Base-by-base conservation (phyloP, 768 basidiomycete species). In the Leccinum subgranulosum region DNA sequence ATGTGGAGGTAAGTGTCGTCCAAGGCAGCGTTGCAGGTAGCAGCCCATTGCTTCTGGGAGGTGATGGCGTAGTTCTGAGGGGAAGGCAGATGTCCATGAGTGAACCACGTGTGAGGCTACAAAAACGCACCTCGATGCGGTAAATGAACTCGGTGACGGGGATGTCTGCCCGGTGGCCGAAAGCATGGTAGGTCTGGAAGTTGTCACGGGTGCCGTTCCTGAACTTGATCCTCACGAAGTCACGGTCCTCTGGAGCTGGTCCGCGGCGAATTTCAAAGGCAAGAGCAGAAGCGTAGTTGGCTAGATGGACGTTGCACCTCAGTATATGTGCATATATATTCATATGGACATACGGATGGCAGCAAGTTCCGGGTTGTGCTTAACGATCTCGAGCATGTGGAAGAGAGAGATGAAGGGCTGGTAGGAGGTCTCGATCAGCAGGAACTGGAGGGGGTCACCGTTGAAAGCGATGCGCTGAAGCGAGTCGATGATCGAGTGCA, bases 361-460 rank as follows among this genome's bases (percentile, higher is more conserved):
- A 50, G 75, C 72, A 61, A 87, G 71, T 54, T 86, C 81, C 1
- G 88, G 86, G 68, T 84, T 73, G 27, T 80, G 73, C 59, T 81
- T 75, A 62, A 73, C 63, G 55, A 87, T 74, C 56, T 87, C 88
- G 19, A 90, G 83, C 72, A 88, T 82, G 69, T 86, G 83, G 83
- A 94, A 88, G 72, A 94, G 79, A 4, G 90, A 92, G 66, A 94
- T 86, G 82, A 95, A 92, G 14, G 92, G 87, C 72, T 94, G 92
- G 79, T 94, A 94, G 60, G 90, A 89, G 15, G 87, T 86, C 74
- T 90, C 84, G 63, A 91, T 78, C 62, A 92, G 70, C 73, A 87
- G 78, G 75, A 94, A 81, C 65, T 90, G 86, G 52, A 94, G 83
- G 47, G 90, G 86, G 75, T 91, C 87, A 60, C 81, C 84, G 65